Evolutionary conservation across 2,329 filamentous ascomycete genomes (phyloP), one percentile per base, ranked within the genome.

Genomic region (Microsporum ferrugineum): DNA sequence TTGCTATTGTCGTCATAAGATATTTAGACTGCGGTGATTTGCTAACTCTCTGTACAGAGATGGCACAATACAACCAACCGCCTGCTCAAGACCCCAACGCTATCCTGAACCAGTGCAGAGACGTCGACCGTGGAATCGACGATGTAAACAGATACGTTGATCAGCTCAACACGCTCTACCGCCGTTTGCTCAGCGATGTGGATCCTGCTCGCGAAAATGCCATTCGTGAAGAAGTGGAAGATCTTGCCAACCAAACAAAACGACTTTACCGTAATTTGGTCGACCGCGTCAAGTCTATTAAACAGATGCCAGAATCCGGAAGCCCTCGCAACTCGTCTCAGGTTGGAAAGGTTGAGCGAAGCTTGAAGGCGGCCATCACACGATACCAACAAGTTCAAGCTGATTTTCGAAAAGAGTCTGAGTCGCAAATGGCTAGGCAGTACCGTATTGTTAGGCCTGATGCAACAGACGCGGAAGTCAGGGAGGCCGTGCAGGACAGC

Each of bases 371-470:
- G 51, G 88, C 89, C 63, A 92, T 96, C 73, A 84, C 88, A 67
- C 78, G 84, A 64, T 96, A 91, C 78, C 89, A 94, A 75, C 81
- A 84, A 66, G 80, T 89, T 60, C 91, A 97, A 75, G 84, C 84
- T 0, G 82, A 86, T 27, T 96, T 91, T 80, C 84, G 88, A 71
- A 88, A 88, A 75, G 86, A 87, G 67, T 84, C 89, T 36, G 83
- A 89, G 72, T 88, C 90, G 57, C 89, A 95, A 75, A 88, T 95
- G 77, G 88, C 86, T 66, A 84, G 94, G 60, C 91, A 96, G 73
- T 96, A 95, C 76, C 84, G 88, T 62, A 96, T 97, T 71, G 91
- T 94, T 60, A 83, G 85, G 65, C 89, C 91, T 27, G 86, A 95
- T 62, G 89, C 89, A 2, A 82, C 84, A 33, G 88, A 94, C 60